A percentile compares a stretch with the other conserved stretches of the same genome.
phyloP scores from a whole-genome alignment of 495 filamentous ascomycete species.

The Aspergillus bertholletiae region DNA sequence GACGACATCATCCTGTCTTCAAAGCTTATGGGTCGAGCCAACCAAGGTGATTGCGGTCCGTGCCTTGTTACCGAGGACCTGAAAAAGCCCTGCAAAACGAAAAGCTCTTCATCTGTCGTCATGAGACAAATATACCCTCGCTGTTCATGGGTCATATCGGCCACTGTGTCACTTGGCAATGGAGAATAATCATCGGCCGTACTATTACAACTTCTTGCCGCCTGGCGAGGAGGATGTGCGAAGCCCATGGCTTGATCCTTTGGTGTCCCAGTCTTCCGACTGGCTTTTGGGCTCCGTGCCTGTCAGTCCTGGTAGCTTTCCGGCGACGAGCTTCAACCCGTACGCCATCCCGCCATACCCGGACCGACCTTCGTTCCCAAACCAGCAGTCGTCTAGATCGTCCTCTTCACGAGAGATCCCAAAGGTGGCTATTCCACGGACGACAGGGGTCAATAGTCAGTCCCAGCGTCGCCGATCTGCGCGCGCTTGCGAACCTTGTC shows the following conservation, averaged over 20 bases:
- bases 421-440: conserved; percentile 36
- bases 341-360: conserved; percentile 2
- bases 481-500: conserved; percentile 68
- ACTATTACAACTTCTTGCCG: not conserved
- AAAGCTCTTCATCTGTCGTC: not conserved
- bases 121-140: not conserved
- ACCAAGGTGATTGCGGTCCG: not conserved
- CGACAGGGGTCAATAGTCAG: not conserved
- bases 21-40: not conserved
- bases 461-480: conserved; percentile 34
- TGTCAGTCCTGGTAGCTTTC: not conserved
- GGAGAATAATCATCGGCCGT: not conserved
- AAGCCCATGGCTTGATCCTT: not conserved
- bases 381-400: conserved; percentile 3
- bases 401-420: conserved; percentile 5
- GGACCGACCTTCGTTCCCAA: not conserved
- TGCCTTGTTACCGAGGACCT: not conserved
- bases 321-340: conserved; percentile 2
- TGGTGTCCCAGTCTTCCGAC: not conserved
- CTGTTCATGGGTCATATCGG: not conserved
- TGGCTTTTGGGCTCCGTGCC: conserved; percentile 9
- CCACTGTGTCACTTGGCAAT: not conserved
- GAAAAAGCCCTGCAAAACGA: not conserved
- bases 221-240: not conserved
- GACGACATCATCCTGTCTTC: not conserved